Evolutionary conservation across 352 stramenopile genomes (phyloP).

Genomic region (Pythium volutum): DNA sequence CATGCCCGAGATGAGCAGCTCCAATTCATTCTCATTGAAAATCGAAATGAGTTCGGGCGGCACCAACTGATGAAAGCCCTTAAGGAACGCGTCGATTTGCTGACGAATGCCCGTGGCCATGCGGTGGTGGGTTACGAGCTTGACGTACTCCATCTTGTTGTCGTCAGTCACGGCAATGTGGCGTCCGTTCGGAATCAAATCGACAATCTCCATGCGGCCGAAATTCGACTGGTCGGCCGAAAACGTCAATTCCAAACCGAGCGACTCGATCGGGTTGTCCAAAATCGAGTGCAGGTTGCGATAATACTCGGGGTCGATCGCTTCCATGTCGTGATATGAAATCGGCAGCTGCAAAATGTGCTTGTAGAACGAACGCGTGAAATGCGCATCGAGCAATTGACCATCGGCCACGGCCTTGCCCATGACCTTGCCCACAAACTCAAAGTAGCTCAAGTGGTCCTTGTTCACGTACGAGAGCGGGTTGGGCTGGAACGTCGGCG

Average conservation of each 20-base stretch:
- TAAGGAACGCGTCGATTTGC: constrained; percentile 90
- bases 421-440: constrained; percentile 97
- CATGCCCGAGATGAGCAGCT: constrained; percentile 92
- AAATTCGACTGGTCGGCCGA: constrained; percentile 90
- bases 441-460: constrained; percentile 99
- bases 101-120: constrained; percentile 98
- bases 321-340: constrained; percentile 98
- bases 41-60: constrained; percentile 90
- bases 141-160: constrained; percentile 95
- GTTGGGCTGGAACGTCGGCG: constrained; percentile 99
- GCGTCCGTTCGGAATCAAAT: constrained; percentile 88
- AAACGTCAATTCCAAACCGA: constrained; percentile 92
- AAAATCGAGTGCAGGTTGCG: constrained; percentile 92
- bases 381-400: constrained; percentile 98
- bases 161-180: constrained; percentile 87
- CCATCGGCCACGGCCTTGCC: constrained; percentile 99
- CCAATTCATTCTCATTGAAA: constrained; percentile 93
- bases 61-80: constrained; percentile 91
- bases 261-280: constrained; percentile 79
- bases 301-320: constrained; percentile 96
- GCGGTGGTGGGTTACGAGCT: constrained; percentile 96
- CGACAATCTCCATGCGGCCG: constrained; percentile 81
- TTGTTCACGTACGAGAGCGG: constrained; percentile 98
- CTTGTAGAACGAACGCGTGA: constrained; percentile 98
- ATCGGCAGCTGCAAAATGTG: constrained; percentile 98